Conservation (phyloP, 192 early-diverging fungal genomes). For the Dimargaris cristalligena region DNA sequence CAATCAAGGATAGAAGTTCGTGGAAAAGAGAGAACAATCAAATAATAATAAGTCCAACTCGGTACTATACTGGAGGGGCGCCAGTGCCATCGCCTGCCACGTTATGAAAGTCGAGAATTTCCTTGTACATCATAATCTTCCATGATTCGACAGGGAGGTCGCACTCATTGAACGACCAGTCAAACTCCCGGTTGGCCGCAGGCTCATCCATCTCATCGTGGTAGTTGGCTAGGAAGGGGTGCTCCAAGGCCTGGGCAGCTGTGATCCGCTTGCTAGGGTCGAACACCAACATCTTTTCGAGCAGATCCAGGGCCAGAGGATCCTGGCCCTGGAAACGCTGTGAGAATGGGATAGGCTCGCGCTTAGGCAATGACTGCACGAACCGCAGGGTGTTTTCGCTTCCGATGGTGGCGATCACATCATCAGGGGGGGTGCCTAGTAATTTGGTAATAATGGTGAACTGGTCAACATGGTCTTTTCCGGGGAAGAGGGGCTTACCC, state of each 20-base stretch:
- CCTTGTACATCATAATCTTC: conserved; percentile 82
- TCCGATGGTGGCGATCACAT: conserved; percentile 80
- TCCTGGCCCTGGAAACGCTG: conserved; percentile 69
- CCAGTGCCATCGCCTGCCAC: conserved; percentile 32
- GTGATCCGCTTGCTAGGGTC: conserved; percentile 83
- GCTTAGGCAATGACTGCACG: conserved; percentile 70
- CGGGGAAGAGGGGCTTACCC: conserved; percentile 86
- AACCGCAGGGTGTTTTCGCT: conserved; percentile 88
- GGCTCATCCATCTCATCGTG: conserved; percentile 87
- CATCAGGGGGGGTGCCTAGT: conserved; percentile 80
- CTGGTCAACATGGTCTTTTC: conserved; percentile 88
- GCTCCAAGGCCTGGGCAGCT: conserved; percentile 68
- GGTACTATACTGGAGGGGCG: no score
- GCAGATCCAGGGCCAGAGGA: conserved; percentile 63
- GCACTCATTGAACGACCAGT: conserved; percentile 91
- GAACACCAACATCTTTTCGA: conserved; percentile 84
- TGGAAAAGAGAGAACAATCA: no score
- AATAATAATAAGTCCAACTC: no score
- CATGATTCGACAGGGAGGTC: conserved; percentile 74
- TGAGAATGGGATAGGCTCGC: conserved; percentile 63
- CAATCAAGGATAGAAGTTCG: no score
- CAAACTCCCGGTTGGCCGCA: conserved; percentile 56
- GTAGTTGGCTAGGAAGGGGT: conserved; percentile 79
- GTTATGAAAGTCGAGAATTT: conserved; percentile 56
- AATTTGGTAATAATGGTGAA: conserved; percentile 89